Base-by-base conservation (phyloP, 2,329 filamentous ascomycete genomes). In the Periconia digitata region DNA sequence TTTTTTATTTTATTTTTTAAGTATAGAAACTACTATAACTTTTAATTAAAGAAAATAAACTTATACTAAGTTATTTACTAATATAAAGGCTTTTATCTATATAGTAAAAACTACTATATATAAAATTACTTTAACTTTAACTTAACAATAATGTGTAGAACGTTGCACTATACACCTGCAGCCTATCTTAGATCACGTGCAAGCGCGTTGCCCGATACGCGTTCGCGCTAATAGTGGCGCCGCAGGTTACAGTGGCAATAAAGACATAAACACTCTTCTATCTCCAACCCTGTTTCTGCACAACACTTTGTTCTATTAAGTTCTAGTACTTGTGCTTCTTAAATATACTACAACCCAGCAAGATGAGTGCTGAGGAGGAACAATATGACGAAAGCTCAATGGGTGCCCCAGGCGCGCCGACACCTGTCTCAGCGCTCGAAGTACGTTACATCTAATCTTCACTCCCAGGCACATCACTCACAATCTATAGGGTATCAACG, bases 381-480 rank as follows among this genome's bases (percentile, higher is more conserved):
- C 89, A 95, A 56, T 83, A 85, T 60, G 91, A 94, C 48, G 90
- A 95, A 50, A 80, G 81, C 61, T 82, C 85, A 53, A 81, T 85
- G 65, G 85, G 87, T 47, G 91, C 89, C 10, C 92, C 92, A 49
- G 94, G 94, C 56, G 94, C 94, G n/a, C 94, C 94, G 2, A 96
- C 92, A 47, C 91, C 92, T 40, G 80, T 99, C 22, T 79, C 82
- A 40, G 88, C 89, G 40, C 80, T 99, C 3, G 92, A 97, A 81
- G 92, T 95, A 79, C 57, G 79, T 42, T 40, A 49, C 10, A 38
- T n/a, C 20, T 44, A 16, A 35, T 10, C 18, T 23, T 10, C 29
- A 18, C n/a, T 20, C 15, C 8, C 8, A 10, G 35, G n/a, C 21
- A 24, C 32, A 36, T 23, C 41, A 46, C 52, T 63, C 46, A 50